phyloP scores from a whole-genome alignment of 495 filamentous ascomycete genomes.

The Cercophora sp. region DNA sequence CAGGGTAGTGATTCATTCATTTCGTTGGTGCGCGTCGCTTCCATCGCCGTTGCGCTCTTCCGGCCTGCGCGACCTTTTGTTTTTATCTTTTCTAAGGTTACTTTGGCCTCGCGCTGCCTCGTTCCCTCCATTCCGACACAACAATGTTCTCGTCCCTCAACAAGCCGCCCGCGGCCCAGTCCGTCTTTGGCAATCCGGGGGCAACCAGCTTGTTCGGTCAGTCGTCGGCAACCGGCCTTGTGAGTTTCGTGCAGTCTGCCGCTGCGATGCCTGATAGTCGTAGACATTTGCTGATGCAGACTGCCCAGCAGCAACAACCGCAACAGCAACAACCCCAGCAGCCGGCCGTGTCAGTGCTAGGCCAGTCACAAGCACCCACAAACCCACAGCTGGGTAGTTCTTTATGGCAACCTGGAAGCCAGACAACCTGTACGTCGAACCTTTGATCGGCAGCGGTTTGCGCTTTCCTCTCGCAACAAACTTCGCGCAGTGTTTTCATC shows the following conservation, averaged over 20 bases:
- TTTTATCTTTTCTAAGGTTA: no score
- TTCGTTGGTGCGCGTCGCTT: no score
- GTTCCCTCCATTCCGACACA: background rate
- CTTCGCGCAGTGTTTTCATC: background rate
- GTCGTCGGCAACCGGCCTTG: conserved; percentile 16
- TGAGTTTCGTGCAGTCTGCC: conserved; percentile 13
- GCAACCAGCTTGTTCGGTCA: conserved; percentile 28
- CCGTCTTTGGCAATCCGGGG: conserved; percentile 21
- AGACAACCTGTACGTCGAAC: conserved; percentile 42
- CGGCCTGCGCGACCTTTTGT: no score
- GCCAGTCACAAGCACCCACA: conserved; percentile 31
- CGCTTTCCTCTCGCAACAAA: background rate
- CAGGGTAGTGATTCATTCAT: no score
- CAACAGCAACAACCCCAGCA: conserved; percentile 32
- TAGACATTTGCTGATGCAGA: conserved; percentile 8
- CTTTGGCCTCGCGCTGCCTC: no score
- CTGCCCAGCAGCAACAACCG: conserved; percentile 28
- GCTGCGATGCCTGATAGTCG: background rate
- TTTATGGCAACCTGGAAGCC: conserved; percentile 47
- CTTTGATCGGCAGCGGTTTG: no score
- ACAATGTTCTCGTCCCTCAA: conserved; percentile 18
- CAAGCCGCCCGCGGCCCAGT: conserved; percentile 22
- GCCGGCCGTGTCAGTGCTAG: conserved; percentile 23
- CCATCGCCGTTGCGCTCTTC: no score
- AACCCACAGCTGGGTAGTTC: conserved; percentile 35